phyloP scores from a whole-genome alignment of 495 filamentous ascomycete genomes.

The Aspergillus taichungensis region DNA sequence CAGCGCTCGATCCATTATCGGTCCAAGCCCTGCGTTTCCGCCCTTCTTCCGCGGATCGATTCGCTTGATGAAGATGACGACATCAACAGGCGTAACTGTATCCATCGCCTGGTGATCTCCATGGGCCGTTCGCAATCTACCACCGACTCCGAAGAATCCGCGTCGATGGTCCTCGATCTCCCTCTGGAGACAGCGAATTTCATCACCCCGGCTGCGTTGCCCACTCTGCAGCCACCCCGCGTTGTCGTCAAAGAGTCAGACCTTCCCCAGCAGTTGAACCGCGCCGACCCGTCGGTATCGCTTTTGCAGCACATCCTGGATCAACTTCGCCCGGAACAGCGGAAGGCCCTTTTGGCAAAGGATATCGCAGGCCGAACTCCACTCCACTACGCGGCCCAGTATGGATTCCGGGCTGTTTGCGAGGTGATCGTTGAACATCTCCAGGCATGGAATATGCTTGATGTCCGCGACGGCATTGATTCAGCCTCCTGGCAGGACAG shows the following conservation, averaged over 20 bases:
- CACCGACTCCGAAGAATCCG: constrained; percentile 36
- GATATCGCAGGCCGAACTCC: constrained; percentile 81
- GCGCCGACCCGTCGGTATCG: constrained; percentile 65
- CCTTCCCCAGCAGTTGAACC: constrained; percentile 50
- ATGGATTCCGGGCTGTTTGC: constrained; percentile 81
- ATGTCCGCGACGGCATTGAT: constrained; percentile 77
- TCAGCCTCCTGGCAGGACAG: constrained; percentile 79
- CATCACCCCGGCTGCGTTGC: constrained; percentile 66
- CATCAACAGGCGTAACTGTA: constrained; percentile 86
- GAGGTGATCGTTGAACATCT: constrained; percentile 81
- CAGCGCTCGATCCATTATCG: constrained; percentile 73
- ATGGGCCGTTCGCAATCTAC: constrained; percentile 72
- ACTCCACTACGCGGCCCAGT: constrained; percentile 92
- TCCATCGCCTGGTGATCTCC: constrained; percentile 84
- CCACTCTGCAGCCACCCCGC: constrained; percentile 50
- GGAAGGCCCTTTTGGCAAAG: constrained; percentile 53
- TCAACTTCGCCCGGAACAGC: constrained; percentile 57
- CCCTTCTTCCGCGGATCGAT: constrained; percentile 55
- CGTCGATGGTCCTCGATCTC: constrained; percentile 38
- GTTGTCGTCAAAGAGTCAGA: constrained; percentile 46
- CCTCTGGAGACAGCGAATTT: constrained; percentile 51
- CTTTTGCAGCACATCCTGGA: constrained; percentile 69
- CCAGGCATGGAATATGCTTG: constrained; percentile 80
- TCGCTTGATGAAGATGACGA: constrained; percentile 79
- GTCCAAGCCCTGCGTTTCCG: constrained; percentile 57